These are phyloP conservation scores for Laguncularia racemosa DNA, from an alignment of 345 rosid species.

Conservation along the genomic window DNA sequence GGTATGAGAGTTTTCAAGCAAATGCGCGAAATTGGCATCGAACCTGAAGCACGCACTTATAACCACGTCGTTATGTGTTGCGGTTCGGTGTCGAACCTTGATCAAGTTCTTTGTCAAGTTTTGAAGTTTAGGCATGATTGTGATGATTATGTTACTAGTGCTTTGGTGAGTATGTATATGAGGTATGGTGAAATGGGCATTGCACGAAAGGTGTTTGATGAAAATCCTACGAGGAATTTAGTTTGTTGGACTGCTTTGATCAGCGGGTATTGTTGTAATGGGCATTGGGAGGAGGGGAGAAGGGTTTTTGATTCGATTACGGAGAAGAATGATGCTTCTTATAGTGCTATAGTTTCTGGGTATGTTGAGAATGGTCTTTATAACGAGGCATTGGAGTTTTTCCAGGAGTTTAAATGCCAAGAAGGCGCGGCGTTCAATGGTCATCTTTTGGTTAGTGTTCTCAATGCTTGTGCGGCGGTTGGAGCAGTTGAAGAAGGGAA, in stretches of 20 bases:
- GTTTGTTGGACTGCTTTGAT: constrained; percentile 26
- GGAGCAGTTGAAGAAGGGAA: constrained; percentile 26
- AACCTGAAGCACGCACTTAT: constrained; percentile 20
- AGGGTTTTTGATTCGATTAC: constrained; percentile 22
- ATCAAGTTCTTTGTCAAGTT: constrained; percentile 12
- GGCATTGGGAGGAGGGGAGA: constrained; percentile 18
- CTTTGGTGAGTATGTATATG: constrained; percentile 14
- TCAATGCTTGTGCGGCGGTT: constrained; percentile 22
- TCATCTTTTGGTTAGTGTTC: constrained; percentile 26
- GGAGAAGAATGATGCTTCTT: constrained; percentile 20
- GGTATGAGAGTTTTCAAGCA: constrained; percentile 13
- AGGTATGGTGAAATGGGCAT: constrained; percentile 11
- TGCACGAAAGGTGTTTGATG: constrained; percentile 19
- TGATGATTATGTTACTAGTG: constrained; percentile 19
- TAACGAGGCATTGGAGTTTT: constrained; percentile 22
- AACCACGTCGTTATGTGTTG: constrained; percentile 14
- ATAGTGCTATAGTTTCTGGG: constrained; percentile 29
- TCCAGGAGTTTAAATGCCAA: constrained; percentile 16
- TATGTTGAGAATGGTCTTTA: constrained; percentile 18
- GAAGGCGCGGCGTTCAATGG: constrained; percentile 3
- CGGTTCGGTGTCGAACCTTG: constrained; percentile 16
- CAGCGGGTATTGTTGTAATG: constrained; percentile 12
- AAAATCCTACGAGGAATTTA: constrained; percentile 8
- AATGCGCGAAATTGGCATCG: constrained; percentile 15
- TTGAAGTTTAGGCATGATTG: constrained; percentile 17